phyloP scores from a whole-genome alignment of 148 eudicot species.

The Mesembryanthemum crystallinum region DNA sequence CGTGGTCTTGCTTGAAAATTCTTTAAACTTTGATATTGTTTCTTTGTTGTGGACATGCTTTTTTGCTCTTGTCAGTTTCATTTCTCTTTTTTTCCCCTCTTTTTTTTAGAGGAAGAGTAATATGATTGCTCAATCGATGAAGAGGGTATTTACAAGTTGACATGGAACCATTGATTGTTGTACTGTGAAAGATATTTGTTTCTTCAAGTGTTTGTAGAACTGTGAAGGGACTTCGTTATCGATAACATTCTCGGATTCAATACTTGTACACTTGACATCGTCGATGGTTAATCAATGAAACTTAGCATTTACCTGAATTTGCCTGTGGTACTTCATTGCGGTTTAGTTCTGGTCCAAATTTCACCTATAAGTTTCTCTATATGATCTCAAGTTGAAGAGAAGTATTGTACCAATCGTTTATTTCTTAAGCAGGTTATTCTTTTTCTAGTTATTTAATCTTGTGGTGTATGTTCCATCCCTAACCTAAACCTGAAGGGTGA shows the following conservation, averaged over 20 bases:
- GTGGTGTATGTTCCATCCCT: neutral
- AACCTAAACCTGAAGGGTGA: neutral
- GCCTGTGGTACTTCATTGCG: neutral
- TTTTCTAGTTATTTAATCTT: neutral
- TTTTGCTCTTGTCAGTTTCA: no score
- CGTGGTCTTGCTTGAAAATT: neutral
- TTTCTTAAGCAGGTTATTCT: neutral
- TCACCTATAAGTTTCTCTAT: neutral
- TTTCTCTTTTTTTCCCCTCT: no score
- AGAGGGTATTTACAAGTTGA: neutral
- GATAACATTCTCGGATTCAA: neutral
- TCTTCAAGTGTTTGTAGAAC: no score
- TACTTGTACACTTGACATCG: neutral
- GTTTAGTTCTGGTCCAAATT: neutral
- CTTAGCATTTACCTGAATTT: neutral
- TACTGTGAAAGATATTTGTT: neutral
- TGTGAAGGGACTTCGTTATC: neutral
- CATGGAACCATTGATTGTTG: neutral
- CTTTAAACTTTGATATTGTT: neutral
- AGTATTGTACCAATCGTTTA: no score
- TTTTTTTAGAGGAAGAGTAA: no score
- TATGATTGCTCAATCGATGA: no score
- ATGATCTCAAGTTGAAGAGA: neutral
- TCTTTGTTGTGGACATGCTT: neutral
- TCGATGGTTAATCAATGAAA: neutral